phyloP scores from a whole-genome alignment of 148 eudicot species.

The Diospyros lotus region DNA sequence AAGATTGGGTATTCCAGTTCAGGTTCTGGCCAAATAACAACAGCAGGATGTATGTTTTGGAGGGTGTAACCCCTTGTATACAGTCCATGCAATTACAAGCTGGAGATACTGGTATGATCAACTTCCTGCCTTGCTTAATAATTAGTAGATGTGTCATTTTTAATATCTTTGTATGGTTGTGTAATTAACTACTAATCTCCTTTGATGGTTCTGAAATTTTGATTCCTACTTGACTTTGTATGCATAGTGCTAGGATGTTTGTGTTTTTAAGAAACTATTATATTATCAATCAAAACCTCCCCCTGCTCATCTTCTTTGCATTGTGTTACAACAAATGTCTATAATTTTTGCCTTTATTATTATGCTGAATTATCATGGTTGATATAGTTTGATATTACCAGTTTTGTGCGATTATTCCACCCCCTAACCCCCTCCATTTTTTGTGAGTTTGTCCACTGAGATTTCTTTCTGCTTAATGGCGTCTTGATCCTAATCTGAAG shows the following conservation, averaged over 20 bases:
- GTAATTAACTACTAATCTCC: neutral
- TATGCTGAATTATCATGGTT: neutral
- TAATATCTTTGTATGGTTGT: neutral
- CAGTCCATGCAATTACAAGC: slow-evolving; percentile 98
- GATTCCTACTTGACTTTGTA: neutral
- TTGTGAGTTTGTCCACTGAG: neutral
- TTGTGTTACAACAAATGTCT: neutral
- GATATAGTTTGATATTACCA: neutral
- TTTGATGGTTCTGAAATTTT: slow-evolving; percentile 4
- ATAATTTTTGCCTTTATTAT: neutral
- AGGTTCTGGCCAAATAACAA: slow-evolving; percentile 99
- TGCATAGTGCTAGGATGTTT: neutral
- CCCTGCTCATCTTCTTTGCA: neutral
- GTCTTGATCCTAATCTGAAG: neutral
- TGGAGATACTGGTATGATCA: slow-evolving; percentile 83
- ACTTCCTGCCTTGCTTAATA: neutral
- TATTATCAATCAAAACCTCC: neutral
- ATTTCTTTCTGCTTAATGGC: neutral
- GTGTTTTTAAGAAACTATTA: neutral
- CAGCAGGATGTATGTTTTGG: slow-evolving; percentile 97
- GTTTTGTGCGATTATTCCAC: neutral
- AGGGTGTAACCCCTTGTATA: slow-evolving; percentile 98
- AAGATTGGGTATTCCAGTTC: slow-evolving; percentile 96
- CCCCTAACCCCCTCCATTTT: neutral
- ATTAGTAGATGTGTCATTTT: neutral